These are phyloP conservation scores for Rubus idaeus DNA, from an alignment of 306 rosid genomes.

Conservation along the genomic window DNA sequence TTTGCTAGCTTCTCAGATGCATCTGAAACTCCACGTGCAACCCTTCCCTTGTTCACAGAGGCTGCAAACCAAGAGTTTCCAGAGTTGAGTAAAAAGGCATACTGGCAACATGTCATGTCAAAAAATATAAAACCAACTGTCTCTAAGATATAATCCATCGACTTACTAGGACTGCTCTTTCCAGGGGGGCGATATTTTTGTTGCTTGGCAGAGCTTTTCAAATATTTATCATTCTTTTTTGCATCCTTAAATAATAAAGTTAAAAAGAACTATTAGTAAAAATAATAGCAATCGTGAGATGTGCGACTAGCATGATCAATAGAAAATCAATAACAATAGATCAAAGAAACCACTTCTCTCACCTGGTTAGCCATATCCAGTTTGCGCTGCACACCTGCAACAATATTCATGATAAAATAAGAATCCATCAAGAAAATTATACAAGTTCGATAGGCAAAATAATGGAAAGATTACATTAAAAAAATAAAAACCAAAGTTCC, in stretches of 20 bases:
- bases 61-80: conserved; percentile 40
- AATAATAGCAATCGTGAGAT: neutral
- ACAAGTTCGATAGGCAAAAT: neutral
- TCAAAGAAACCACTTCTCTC: neutral
- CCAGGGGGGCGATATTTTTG: conserved; percentile 70
- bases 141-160: neutral
- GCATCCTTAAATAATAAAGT: conserved; percentile 40
- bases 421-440: neutral
- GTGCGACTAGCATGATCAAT: neutral
- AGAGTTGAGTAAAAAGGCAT: neutral
- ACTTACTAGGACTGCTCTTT: conserved; percentile 73
- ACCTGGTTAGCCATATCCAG: conserved; percentile 82
- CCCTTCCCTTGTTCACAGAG: conserved; percentile 53
- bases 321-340: neutral
- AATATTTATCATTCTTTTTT: conserved; percentile 50
- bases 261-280: neutral
- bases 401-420: conserved; percentile 23
- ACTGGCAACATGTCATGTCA: no score
- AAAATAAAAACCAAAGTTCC: neutral
- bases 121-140: neutral
- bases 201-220: conserved; percentile 50
- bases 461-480: neutral
- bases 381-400: conserved; percentile 91
- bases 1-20: conserved; percentile 72
- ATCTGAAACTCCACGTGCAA: conserved; percentile 60